Conservation (phyloP, 257 asterid genomes). For the Solanum pimpinellifolium region DNA sequence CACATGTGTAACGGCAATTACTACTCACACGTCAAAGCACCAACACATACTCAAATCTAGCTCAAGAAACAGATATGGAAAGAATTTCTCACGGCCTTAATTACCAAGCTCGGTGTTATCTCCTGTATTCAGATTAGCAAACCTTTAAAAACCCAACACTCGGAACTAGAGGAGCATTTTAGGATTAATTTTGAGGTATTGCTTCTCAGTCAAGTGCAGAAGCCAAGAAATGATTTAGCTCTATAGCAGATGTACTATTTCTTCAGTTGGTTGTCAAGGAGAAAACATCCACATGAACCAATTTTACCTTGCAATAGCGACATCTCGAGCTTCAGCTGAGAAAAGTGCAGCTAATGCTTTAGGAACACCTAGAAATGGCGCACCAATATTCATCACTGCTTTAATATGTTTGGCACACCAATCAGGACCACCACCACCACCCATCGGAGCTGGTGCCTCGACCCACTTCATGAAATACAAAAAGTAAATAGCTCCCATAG, state of each 20-base stretch:
- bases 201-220: too few species aligned
- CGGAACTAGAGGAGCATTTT: not conserved
- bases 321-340: slow-evolving; percentile 72
- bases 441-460: slow-evolving; percentile 84
- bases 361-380: slow-evolving; percentile 69
- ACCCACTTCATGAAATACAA: slow-evolving; percentile 95
- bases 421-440: slow-evolving; percentile 86
- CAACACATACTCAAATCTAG: not conserved
- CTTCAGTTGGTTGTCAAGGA: not conserved
- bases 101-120: not conserved
- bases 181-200: not conserved
- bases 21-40: not conserved
- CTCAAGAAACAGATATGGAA: not conserved
- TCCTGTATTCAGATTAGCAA: too few species aligned
- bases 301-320: slow-evolving; percentile 59
- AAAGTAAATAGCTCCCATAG: slow-evolving; percentile 82
- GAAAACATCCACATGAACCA: not conserved
- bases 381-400: slow-evolving; percentile 87
- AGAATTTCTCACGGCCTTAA: not conserved
- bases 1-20: not conserved
- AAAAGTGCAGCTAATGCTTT: slow-evolving; percentile 78
- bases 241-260: not conserved
- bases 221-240: not conserved
- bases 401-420: slow-evolving; percentile 89
- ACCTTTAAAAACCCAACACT: not conserved